Percentiles rank a stretch among this genome's conserved stretches.
Evolutionary conservation across 2,329 filamentous ascomycete genomes (phyloP).

Genomic region (Xylariaceae sp.): DNA sequence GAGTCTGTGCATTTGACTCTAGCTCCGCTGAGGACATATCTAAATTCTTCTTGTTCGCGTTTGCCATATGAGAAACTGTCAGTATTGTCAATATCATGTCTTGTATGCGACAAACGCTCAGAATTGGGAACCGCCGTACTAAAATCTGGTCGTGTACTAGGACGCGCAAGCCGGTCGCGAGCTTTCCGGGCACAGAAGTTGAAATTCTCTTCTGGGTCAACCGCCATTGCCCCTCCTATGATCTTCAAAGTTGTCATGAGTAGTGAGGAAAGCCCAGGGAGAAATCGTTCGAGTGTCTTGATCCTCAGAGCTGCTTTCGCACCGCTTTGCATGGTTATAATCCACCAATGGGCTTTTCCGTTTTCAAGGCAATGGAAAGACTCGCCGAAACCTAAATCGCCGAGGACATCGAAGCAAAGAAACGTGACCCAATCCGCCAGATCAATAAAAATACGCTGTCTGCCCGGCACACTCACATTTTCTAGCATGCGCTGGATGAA

Average conservation of each 20-base stretch:
- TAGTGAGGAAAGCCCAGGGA: not conserved
- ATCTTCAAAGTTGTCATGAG: not conserved
- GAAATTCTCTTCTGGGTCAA: not conserved
- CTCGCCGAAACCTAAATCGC: not conserved
- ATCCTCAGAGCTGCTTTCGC: not conserved
- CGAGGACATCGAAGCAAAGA: not conserved
- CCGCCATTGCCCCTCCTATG: not conserved
- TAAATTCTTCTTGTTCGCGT: not conserved
- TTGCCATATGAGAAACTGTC: not conserved
- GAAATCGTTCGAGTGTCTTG: not conserved
- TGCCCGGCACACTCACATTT: not conserved
- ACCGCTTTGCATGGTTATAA: not conserved
- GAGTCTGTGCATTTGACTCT: not conserved
- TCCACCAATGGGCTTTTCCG: not conserved
- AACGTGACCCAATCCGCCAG: not conserved
- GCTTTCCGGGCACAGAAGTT: not conserved
- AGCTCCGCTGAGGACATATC: not conserved
- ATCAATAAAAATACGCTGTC: not conserved
- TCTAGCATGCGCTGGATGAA: not conserved
- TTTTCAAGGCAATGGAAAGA: not conserved
- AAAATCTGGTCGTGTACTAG: not conserved
- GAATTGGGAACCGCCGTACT: not conserved
- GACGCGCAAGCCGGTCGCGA: not conserved
- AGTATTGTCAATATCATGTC: not conserved
- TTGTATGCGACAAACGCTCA: not conserved